These are phyloP conservation scores for Chenopodium formosanum DNA, from an alignment of 148 eudicot species.

Conservation along the genomic window DNA sequence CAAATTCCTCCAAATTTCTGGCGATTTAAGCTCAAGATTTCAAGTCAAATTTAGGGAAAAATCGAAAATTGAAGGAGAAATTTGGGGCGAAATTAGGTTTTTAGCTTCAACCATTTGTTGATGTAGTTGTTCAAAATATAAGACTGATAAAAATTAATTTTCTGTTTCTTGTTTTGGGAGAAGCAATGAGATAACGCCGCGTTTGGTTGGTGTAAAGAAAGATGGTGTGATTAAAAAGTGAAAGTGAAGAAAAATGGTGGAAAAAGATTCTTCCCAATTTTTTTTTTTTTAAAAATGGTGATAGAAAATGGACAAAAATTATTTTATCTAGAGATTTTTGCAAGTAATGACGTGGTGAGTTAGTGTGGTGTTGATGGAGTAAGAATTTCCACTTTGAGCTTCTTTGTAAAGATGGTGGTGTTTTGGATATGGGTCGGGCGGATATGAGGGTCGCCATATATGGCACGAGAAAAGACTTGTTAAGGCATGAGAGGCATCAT, in stretches of 20 bases:
- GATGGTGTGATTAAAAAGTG: slow-evolving; percentile 7
- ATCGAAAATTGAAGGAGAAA: neutral
- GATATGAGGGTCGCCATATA: too few species aligned
- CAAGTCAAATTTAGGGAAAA: slow-evolving; percentile 3
- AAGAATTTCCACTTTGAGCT: too few species aligned
- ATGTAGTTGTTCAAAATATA: too few species aligned
- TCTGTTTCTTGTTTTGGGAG: neutral
- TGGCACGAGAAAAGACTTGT: too few species aligned
- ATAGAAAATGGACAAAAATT: neutral
- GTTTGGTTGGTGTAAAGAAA: slow-evolving; percentile 20
- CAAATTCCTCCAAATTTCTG: neutral
- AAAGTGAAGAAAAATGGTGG: neutral
- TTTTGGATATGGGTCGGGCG: too few species aligned
- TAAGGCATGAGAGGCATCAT: too few species aligned
- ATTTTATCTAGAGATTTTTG: neutral
- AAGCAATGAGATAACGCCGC: slow-evolving; percentile 11
- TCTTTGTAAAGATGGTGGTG: too few species aligned
- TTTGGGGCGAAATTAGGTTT: slow-evolving; percentile 14
- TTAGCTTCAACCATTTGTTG: slow-evolving; percentile 17
- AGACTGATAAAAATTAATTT: neutral
- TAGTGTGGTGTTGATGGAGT: too few species aligned
- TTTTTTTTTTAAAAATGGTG: neutral
- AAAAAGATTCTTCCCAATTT: too few species aligned
- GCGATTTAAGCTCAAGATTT: neutral
- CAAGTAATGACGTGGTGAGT: neutral